Evolutionary conservation across 176 grass and related monocot species (phyloP).

Genomic region (Carex pumila): DNA sequence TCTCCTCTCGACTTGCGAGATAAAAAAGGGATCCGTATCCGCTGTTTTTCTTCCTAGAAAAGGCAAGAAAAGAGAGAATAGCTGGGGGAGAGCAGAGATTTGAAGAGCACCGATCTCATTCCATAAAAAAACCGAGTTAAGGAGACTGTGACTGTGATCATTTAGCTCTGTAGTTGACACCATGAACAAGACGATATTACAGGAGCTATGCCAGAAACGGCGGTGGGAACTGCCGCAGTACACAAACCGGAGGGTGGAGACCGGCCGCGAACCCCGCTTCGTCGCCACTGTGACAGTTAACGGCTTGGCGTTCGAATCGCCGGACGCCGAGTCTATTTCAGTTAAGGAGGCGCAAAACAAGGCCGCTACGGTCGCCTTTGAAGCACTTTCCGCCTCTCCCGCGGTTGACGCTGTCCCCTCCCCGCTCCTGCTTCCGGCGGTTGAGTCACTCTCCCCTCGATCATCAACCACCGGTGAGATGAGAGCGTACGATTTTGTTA

Average conservation of each 20-base stretch:
- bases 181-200: constrained; percentile 59
- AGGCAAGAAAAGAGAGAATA: no score
- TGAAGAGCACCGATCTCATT: no score
- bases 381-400: constrained; percentile 26
- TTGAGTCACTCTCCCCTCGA: background rate
- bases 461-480: constrained; percentile 4
- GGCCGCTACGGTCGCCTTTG: constrained; percentile 53
- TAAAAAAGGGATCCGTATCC: no score
- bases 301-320: constrained; percentile 42
- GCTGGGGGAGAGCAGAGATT: no score
- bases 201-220: constrained; percentile 62
- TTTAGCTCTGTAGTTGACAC: background rate
- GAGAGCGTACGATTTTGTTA: background rate
- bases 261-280: constrained; percentile 31
- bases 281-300: constrained; percentile 49
- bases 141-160: no score
- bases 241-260: constrained; percentile 23
- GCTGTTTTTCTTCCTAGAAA: no score
- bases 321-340: constrained; percentile 24
- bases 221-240: constrained; percentile 56
- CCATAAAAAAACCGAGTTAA: no score
- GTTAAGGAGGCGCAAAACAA: constrained; percentile 59
- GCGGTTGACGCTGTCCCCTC: background rate
- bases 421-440: background rate
- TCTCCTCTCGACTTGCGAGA: no score